Base-by-base conservation (phyloP, 306 rosid genomes). In the Abrus precatorius region DNA sequence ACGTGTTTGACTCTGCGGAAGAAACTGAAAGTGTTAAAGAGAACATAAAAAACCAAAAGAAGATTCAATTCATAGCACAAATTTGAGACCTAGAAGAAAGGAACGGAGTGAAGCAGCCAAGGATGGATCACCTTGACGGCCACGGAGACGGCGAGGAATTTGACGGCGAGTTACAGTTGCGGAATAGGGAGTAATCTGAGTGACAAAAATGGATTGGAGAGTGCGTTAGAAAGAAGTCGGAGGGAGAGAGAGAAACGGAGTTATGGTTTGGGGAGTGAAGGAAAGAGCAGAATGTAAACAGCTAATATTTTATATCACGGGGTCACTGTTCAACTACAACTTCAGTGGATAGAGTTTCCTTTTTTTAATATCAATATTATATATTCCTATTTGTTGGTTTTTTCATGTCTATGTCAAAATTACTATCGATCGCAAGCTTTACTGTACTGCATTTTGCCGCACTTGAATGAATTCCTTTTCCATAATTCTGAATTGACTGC, bases 91-190 rank as follows among this genome's bases (percentile, higher is more conserved):
- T 71, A 32, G n/a, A 66, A 27, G 49, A 44, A 2, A 5, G 0
- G 7, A 2, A 76, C 29, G 43, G 68, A 13, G 79, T 38, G 29
- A 14, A 61, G 66, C 47, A 59, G 56, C 30, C 71, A 64, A 12
- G 38, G 59, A 43, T 40, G 50, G 49, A 72, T 76, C 47, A 87
- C 86, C 87, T 77, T 36, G 13, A 52, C 64, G 55, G 69, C 57
- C 67, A 85, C 55, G 57, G 74, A 8, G 28, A 62, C n/a, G 20
- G 20, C 38, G 28, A 62, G 59, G 61, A 11, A 32, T 10, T 5
- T 10, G n/a, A 11, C 52, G 52, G 56, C 38, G 28, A 62, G 59
- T 34, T 61, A 27, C 27, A 8, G 69, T 59, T 8, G 40, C 5
- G 2, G 44, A 32, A 64, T 8, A 9, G 9, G 45, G 14, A 63